Percentiles rank a stretch among this genome's conserved stretches.
phyloP scores from a whole-genome alignment of 805 yeast genomes.

The Pichia cabralensis region DNA sequence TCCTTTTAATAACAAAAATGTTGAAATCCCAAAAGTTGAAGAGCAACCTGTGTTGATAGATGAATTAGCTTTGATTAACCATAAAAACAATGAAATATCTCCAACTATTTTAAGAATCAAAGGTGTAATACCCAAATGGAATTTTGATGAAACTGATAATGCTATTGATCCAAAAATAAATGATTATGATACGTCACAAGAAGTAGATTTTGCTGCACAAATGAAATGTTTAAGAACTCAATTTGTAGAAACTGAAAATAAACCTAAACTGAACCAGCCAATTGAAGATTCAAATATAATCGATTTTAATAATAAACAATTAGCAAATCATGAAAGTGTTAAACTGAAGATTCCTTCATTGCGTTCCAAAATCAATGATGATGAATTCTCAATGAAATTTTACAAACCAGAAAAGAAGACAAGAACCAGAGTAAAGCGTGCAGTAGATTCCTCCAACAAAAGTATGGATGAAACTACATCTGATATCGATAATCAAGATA shows the following conservation, averaged over 20 bases:
- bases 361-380: neutral
- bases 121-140: conserved; percentile 16
- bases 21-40: neutral
- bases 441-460: too few relatives aligned
- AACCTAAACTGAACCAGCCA: too few relatives aligned
- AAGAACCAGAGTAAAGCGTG: too few relatives aligned
- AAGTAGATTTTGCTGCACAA: conserved; percentile 35
- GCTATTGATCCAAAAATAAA: conserved; percentile 13
- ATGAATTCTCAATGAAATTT: too few relatives aligned
- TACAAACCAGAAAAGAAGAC: too few relatives aligned
- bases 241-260: conserved; percentile 14
- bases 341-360: too few relatives aligned
- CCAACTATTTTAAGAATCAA: conserved; percentile 19
- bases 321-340: too few relatives aligned
- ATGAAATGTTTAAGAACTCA: conserved; percentile 36
- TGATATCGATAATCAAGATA: too few relatives aligned
- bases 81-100: conserved; percentile 13
- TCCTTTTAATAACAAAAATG: conserved; percentile 21
- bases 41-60: neutral
- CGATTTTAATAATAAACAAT: too few relatives aligned
- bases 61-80: conserved; percentile 11
- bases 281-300: too few relatives aligned
- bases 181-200: conserved; percentile 40
- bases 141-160: neutral
- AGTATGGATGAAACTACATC: too few relatives aligned